Evolutionary conservation across 1,284 basidiomycete genomes (phyloP).

Genomic region (Heterobasidion parviporum): DNA sequence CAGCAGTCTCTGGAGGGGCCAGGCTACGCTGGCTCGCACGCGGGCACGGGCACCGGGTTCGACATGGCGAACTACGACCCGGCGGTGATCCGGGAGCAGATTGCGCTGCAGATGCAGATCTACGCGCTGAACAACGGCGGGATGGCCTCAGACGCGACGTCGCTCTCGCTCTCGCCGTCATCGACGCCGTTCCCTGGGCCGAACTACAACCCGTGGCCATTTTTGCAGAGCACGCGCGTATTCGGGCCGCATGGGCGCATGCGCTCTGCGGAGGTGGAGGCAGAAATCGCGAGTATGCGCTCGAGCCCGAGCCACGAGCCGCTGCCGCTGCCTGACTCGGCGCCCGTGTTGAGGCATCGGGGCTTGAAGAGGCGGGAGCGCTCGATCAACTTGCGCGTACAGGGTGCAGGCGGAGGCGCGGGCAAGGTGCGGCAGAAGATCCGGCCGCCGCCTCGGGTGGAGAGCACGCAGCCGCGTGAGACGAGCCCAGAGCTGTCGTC

Average conservation of each 20-base stretch:
- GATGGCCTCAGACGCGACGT: constrained; percentile 53
- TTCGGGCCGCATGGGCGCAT: constrained; percentile 30
- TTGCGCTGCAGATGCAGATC: constrained; percentile 65
- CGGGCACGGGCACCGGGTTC: constrained; percentile 17
- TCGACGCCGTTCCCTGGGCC: constrained; percentile 57
- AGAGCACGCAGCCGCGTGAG: constrained; percentile 72
- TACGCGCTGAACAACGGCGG: constrained; percentile 66
- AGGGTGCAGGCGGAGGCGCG: constrained; percentile 12
- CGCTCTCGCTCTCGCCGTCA: constrained; percentile 46
- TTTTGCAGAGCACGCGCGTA: constrained; percentile 36
- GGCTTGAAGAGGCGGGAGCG: constrained; percentile 27
- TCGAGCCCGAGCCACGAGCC: constrained; percentile 74
- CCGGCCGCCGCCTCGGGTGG: constrained; percentile 63
- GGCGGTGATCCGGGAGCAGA: constrained; percentile 54
- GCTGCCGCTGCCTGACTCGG: constrained; percentile 37
- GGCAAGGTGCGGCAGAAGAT: constrained; percentile 21
- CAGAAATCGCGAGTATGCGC: constrained; percentile 42
- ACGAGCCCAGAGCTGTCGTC: constrained; percentile 66
- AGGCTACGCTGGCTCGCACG: constrained; percentile 26
- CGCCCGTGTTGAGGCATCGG: constrained; percentile 22
- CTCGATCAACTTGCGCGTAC: constrained; percentile 24
- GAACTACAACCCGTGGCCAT: constrained; percentile 60
- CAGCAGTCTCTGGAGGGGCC: constrained; percentile 13
- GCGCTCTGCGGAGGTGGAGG: constrained; percentile 21
- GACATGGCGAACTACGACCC: constrained; percentile 27